Base-by-base conservation (phyloP, 75 land plant species). In the Isoetes taiwanensis region DNA sequence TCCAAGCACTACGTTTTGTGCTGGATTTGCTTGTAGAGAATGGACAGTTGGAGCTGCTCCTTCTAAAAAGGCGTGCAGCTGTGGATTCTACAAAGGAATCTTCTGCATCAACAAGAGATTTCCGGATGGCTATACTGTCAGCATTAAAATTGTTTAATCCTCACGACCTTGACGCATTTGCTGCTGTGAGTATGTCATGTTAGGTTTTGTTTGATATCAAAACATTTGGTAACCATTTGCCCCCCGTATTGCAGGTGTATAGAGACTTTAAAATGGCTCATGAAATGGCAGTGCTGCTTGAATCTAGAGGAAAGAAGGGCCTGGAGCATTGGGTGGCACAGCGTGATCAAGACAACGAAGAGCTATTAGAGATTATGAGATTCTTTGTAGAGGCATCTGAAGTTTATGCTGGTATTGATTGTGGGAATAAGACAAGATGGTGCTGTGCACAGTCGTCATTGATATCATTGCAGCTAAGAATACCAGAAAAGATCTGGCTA, bases 241-340 rank as follows among this genome's bases (percentile, higher is more conserved):
- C 25, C 4, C 30, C 17, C 27, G 30, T 56, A 12, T 11, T 34
- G 28, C 80, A 93, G 98, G 89, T 93, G 1, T 93, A 81, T 54
- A 81, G 75, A 58, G 85, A 88, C 66, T 93, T 93, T 64, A 81
- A 79, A 65, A 87, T 93, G 98, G 82, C 83, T 62, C 90, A 93
- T 74, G 98, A 93, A 56, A 80, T 78, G 57, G 88, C 98, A 14
- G 41, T 71, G 12, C 71, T 93, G 17, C 37, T 93, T 30, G 85
- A 88, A 50, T 74, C 78, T 42, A 73, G 90, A 32, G 88, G 87
- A 0, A 33, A 54, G 34, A 76, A 72, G 20, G 68, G 76, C 25
- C 59, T 71, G 38, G 53, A 71, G 34, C 72, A 60, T 35, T 87
- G 95, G 89, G 59, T 61, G 11, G 54, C 6, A 2, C 46, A 28